Base-by-base conservation (phyloP, 2,329 filamentous ascomycete genomes). In the Fusarium abutilonis region DNA sequence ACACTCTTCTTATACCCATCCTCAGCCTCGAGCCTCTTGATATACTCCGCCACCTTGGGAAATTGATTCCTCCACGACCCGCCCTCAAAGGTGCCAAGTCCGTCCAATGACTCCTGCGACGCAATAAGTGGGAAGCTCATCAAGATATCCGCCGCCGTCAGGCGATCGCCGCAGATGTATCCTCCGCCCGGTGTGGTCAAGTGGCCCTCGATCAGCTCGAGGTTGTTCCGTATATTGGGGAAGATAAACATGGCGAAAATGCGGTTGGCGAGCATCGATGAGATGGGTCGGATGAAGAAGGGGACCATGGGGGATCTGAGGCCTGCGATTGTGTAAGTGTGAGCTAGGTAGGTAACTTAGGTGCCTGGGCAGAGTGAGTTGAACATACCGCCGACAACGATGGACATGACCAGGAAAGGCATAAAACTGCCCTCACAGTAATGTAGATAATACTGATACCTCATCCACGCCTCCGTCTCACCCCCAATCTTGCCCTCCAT, bases 361-460 rank as follows among this genome's bases (percentile, higher is more conserved):
- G 26, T 4, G 5, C 23, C 23, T 8, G 8, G 13, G 11, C 21
- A 28, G n/a, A 13, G 6, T 8, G 10, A 19, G 9, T 4, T 35
- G 2, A 31, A 76, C 79, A 55, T 72, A 83, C 82, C 74, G 4
- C 70, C 71, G 11, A 90, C 78, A 23, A 96, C 77, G 14, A 95
- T 72, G 13, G 81, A 78, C 60, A 91, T 76, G 1, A 93, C 76
- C 61, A 95, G 74, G 43, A 87, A 79, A 1, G 86, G 84, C 89
- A 96, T 95, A 60, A 97, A 77, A 59, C 86, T 91, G 10, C 93
- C 94, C 77, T 97, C 94, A 6, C 86, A 83, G 75, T 93, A 97
- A 74, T 97, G 90, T 82, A 97, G 85, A 66, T 86, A 86, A 73
- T 92, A 91, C 71, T 83, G 80, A 73, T 82, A 86, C 45, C 85